Conservation (phyloP, 2,329 filamentous ascomycete species). For the Phaeosphaeria sp. region DNA sequence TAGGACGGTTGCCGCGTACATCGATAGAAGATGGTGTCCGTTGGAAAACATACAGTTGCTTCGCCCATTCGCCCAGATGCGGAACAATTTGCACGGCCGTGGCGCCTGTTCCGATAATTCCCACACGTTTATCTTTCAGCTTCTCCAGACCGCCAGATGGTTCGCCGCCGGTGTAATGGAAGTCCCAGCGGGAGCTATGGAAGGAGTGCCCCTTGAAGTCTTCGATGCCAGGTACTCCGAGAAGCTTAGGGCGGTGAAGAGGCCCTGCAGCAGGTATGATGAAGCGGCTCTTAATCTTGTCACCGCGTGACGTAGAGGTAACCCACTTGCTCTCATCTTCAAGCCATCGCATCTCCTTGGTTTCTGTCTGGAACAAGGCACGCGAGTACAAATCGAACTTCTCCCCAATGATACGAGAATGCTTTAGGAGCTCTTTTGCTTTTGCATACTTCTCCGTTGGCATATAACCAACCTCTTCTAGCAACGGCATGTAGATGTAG, state of each 20-base stretch:
- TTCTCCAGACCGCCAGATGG: constrained; percentile 36
- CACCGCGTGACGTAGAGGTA: constrained; percentile 29
- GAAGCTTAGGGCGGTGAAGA: constrained; percentile 50
- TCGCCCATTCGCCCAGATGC: constrained; percentile 53
- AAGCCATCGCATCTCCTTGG: constrained; percentile 57
- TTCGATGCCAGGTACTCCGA: constrained; percentile 26
- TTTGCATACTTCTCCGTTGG: constrained; percentile 59
- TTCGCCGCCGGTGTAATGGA: constrained; percentile 30
- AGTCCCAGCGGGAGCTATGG: constrained; percentile 37
- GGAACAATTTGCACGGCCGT: constrained; percentile 46
- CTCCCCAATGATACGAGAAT: constrained; percentile 55
- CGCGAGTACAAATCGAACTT: constrained; percentile 52
- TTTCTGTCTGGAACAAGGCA: constrained; percentile 58
- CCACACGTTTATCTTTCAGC: constrained; percentile 43
- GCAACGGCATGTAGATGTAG: constrained; percentile 39
- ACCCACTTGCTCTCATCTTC: constrained; percentile 45
- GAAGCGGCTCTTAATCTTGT: constrained; percentile 41
- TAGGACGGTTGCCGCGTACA: constrained; percentile 37
- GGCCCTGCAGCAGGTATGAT: constrained; percentile 19
- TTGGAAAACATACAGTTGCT: constrained; percentile 63
- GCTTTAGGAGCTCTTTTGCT: constrained; percentile 55
- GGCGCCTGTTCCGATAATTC: constrained; percentile 42
- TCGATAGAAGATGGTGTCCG: constrained; percentile 59
- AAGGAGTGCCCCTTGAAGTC: constrained; percentile 36
- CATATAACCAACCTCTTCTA: constrained; percentile 54